phyloP scores from a whole-genome alignment of 495 filamentous ascomycete species.

The Aspergillus taichungensis region DNA sequence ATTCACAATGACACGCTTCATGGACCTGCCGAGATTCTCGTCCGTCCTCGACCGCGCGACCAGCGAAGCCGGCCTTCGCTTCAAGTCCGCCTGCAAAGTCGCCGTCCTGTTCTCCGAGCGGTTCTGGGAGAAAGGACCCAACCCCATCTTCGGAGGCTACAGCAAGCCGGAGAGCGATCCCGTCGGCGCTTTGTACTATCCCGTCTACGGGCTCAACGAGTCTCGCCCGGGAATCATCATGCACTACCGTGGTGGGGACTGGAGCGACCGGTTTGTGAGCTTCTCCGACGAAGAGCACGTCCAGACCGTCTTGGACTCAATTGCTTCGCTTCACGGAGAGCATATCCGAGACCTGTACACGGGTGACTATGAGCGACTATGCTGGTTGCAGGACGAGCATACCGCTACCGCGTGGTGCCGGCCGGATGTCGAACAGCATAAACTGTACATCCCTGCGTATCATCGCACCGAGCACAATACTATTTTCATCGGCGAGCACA shows the following conservation, averaged over 20 bases:
- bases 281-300: slow-evolving; percentile 46
- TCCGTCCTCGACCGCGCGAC: slow-evolving; percentile 46
- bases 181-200: slow-evolving; percentile 51
- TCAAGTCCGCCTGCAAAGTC: slow-evolving; percentile 53
- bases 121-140: slow-evolving; percentile 55
- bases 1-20: slow-evolving; percentile 22
- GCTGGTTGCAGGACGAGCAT: slow-evolving; percentile 48
- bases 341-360: slow-evolving; percentile 45
- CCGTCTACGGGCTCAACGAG: slow-evolving; percentile 50
- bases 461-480: slow-evolving; percentile 56
- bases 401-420: slow-evolving; percentile 43
- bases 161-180: slow-evolving; percentile 41
- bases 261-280: slow-evolving; percentile 34
- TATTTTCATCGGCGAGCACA: slow-evolving; percentile 62
- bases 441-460: slow-evolving; percentile 57
- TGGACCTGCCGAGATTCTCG: slow-evolving; percentile 19
- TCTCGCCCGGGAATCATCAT: slow-evolving; percentile 52
- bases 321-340: slow-evolving; percentile 50
- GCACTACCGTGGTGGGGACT: slow-evolving; percentile 42
- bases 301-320: slow-evolving; percentile 43
- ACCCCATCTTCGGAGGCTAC: slow-evolving; percentile 55
- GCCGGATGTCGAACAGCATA: slow-evolving; percentile 49
- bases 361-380: slow-evolving; percentile 46
- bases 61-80: slow-evolving; percentile 36
- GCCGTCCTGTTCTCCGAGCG: slow-evolving; percentile 52